Conservation (phyloP, 331 rosid genomes). For the Acacia concinna region DNA sequence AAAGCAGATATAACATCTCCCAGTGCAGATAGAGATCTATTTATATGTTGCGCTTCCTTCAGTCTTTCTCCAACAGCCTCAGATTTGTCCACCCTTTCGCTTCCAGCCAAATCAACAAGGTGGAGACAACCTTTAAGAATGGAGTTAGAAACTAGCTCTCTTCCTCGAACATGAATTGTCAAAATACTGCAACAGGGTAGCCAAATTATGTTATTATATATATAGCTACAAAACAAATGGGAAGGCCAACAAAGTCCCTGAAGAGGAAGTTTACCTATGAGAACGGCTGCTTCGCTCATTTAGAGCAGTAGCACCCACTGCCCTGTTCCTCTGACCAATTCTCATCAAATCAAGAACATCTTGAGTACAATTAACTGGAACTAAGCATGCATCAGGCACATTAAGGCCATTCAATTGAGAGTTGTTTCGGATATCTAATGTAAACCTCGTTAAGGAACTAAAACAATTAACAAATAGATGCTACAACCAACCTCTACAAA, state of each 20-base stretch:
- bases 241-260: conserved; percentile 2
- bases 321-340: conserved; percentile 85
- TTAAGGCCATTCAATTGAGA: conserved; percentile 93
- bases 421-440: conserved; percentile 90
- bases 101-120: conserved; percentile 98
- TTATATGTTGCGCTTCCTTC: conserved; percentile 96
- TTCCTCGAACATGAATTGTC: conserved; percentile 87
- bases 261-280: conserved; percentile 58
- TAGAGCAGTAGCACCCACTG: conserved; percentile 96
- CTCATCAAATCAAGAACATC: conserved; percentile 93
- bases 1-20: conserved; percentile 98
- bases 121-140: conserved; percentile 94
- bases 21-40: conserved; percentile 95
- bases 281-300: conserved; percentile 98
- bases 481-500: background rate
- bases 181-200: conserved; percentile 65
- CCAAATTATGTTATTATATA: background rate
- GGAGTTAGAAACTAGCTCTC: conserved; percentile 74
- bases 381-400: conserved; percentile 92
- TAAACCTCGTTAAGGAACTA: conserved; percentile 59
- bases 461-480: background rate
- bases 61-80: conserved; percentile 98
- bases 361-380: conserved; percentile 82
- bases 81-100: conserved; percentile 97
- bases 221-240: background rate